phyloP scores from a whole-genome alignment of 805 yeast species.

The Huiozyma naganishii region DNA sequence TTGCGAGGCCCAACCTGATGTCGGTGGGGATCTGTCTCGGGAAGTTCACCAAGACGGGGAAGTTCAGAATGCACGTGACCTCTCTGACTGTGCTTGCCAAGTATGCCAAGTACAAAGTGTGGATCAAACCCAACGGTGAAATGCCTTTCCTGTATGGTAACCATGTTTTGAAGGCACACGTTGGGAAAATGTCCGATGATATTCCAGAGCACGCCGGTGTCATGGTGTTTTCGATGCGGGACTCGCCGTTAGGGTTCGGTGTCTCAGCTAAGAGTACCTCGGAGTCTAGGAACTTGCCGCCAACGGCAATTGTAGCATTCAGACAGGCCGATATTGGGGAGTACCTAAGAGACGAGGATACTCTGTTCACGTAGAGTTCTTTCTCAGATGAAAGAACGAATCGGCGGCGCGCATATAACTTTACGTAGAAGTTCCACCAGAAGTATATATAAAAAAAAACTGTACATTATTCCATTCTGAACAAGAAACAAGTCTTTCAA shows the following conservation, averaged over 20 bases:
- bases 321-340: constrained; percentile 98
- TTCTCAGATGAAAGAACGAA: not conserved
- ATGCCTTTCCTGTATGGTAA: constrained; percentile 97
- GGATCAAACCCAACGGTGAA: constrained; percentile 97
- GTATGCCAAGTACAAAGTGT: constrained; percentile 83
- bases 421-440: not conserved
- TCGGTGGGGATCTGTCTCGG: constrained; percentile 91
- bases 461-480: constrained; percentile 1
- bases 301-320: constrained; percentile 89
- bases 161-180: constrained; percentile 90
- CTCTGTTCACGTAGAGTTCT: constrained; percentile 58
- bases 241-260: constrained; percentile 90
- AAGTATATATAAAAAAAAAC: not conserved
- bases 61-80: constrained; percentile 92
- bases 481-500: not conserved
- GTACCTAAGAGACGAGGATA: constrained; percentile 94
- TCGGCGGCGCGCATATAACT: not conserved
- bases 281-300: constrained; percentile 80
- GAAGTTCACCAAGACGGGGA: constrained; percentile 94
- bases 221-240: constrained; percentile 81
- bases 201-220: constrained; percentile 98
- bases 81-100: constrained; percentile 72
- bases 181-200: constrained; percentile 94
- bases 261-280: constrained; percentile 85
- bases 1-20: constrained; percentile 83